phyloP scores from a whole-genome alignment of 768 basidiomycete species.

The Rhodotorula diobovata region DNA sequence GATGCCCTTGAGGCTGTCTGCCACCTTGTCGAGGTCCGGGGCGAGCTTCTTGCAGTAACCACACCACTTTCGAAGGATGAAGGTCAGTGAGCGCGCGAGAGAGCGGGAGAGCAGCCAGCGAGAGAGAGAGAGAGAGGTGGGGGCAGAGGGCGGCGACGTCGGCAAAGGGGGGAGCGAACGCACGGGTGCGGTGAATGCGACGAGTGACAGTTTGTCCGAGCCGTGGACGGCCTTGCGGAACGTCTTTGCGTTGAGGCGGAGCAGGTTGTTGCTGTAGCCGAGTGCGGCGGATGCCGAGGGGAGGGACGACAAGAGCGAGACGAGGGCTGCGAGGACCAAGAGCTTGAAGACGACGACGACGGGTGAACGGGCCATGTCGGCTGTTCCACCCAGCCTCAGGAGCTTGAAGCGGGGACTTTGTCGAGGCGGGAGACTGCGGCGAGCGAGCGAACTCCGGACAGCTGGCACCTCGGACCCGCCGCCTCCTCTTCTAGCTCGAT shows the following conservation, averaged over 20 bases:
- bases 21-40: conserved; percentile 26
- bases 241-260: conserved; percentile 21
- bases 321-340: conserved; percentile 8
- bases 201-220: conserved; percentile 36
- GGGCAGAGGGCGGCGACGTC: not conserved
- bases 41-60: conserved; percentile 37
- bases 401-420: no score
- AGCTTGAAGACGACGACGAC: conserved; percentile 2
- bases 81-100: not conserved
- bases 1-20: conserved; percentile 40
- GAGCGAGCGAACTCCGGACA: not conserved
- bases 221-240: conserved; percentile 40
- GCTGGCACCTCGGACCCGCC: no score
- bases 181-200: conserved; percentile 36
- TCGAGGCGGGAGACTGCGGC: no score
- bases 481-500: no score
- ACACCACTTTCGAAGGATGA: conserved; percentile 8
- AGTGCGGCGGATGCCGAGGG: conserved; percentile 18
- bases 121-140: no score
- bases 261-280: conserved; percentile 37
- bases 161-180: not conserved
- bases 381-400: not conserved
- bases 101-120: not conserved
- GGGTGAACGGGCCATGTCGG: not conserved
- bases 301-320: conserved; percentile 9